Conservation (phyloP, 2,329 filamentous ascomycete species). For the Alternaria consortialis region DNA sequence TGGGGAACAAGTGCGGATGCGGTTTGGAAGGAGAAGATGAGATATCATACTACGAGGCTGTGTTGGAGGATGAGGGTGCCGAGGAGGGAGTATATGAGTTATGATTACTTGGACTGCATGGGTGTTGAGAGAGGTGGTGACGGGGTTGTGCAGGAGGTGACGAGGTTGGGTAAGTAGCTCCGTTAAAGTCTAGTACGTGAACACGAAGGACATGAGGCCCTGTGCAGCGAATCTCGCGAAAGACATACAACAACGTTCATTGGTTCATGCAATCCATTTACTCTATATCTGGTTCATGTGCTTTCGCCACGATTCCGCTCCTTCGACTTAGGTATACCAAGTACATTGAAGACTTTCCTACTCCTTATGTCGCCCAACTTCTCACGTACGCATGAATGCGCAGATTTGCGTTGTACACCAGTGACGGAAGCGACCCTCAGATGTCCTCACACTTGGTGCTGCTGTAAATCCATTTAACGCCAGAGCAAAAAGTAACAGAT, state of each 20-base stretch:
- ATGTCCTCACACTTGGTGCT: background rate
- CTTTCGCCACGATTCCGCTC: background rate
- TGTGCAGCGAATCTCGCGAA: too few species aligned
- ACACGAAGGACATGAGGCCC: background rate
- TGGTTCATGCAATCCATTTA: background rate
- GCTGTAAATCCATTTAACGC: background rate
- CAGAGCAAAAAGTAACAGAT: background rate
- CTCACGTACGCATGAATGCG: background rate
- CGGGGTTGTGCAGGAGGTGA: background rate
- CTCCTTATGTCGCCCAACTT: background rate
- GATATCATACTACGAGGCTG: constrained; percentile 25
- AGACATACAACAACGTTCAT: background rate
- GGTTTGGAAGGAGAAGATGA: constrained; percentile 15
- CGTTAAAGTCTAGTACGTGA: background rate
- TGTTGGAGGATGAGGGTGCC: constrained; percentile 33
- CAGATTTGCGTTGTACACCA: background rate
- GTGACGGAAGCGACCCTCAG: too few species aligned
- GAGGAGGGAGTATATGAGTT: constrained; percentile 34
- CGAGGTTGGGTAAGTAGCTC: background rate
- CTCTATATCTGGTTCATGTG: background rate
- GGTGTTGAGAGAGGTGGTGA: background rate
- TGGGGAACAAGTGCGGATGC: constrained; percentile 16
- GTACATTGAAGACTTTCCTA: fast-evolving
- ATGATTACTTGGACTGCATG: constrained; percentile 36
- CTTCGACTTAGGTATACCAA: background rate